phyloP scores from a whole-genome alignment of 306 rosid genomes.

The Quercus agrifolia region DNA sequence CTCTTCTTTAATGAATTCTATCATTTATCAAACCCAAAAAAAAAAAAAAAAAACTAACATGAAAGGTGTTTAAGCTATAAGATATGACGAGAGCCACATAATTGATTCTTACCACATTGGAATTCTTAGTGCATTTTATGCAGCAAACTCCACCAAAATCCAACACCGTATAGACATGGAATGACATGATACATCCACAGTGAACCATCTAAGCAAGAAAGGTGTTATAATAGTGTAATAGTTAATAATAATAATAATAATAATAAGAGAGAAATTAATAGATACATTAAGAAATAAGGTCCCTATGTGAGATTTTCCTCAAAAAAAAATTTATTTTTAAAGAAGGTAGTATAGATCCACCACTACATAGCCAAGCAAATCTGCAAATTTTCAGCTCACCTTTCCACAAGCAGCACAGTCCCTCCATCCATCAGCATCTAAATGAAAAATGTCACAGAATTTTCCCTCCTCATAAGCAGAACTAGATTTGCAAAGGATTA shows the following conservation, averaged over 20 bases:
- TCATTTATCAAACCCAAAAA: too few species aligned
- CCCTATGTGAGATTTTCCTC: not conserved
- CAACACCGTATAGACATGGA: not conserved
- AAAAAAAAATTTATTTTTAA: not conserved
- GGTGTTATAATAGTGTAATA: not conserved
- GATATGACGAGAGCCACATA: not conserved
- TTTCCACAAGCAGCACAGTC: conserved; percentile 23
- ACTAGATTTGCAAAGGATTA: conserved; percentile 13
- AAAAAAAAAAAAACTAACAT: too few species aligned
- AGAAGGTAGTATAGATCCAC: too few species aligned
- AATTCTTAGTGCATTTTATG: conserved; percentile 1
- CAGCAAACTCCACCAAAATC: conserved; percentile 28
- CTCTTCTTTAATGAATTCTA: too few species aligned
- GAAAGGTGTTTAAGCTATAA: not conserved
- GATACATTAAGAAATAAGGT: not conserved
- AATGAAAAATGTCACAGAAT: conserved; percentile 31
- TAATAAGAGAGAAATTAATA: not conserved
- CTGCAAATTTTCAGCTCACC: conserved; percentile 16
- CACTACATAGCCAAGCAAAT: not conserved
- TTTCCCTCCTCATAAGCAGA: conserved; percentile 8
- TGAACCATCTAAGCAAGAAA: conserved; percentile 26
- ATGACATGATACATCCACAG: conserved; percentile 31
- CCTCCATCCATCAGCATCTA: conserved; percentile 25
- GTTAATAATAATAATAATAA: not conserved
- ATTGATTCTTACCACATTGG: not conserved